Base-by-base conservation (phyloP, 2,329 filamentous ascomycete species). In the Trichoderma atrobrunneum region DNA sequence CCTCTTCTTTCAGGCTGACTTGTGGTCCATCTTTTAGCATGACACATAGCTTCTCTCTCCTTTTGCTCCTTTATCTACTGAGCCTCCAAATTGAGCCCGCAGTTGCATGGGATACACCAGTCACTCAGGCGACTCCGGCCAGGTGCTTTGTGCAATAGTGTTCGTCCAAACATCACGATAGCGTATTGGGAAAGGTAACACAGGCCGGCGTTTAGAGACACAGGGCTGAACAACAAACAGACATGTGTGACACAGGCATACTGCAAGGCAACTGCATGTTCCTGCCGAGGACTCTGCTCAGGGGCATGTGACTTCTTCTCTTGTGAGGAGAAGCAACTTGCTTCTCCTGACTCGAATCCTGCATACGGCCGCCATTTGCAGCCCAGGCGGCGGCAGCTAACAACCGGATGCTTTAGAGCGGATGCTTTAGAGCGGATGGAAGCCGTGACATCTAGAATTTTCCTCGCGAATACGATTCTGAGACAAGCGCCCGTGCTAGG, bases 181-280 rank as follows among this genome's bases (percentile, higher is more conserved):
- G 54, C 54, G 32, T 43, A 24, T 39, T 28, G 34, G 48, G 3
- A 36, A 24, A 51, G 51, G 34, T 28, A 34, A 56, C 64, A 57
- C 36, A 48, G 56, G 57, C 6, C 18, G 39, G 26, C 26, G 18
- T 32, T 34, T 26, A 69, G 54, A 61, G 65, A 60, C 56, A 61
- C 65, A 61, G 65, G 36, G 65, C 54, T 68, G 65, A 68, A 34
- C n/a, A 60, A 36, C 36, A n/a, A 60, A 30, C 30, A 30, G 28
- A 43, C 5, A 5, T 43, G 54, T 18, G 65, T 36, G 56, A 48
- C 56, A 69, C 36, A 51, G 56, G 64, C 54, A n/a, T 12, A 30
- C 24, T 61, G 16, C 34, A 24, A 43, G 24, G n/a, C 4, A 30
- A 14, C 18, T 18, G 7, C 18, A 21, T 21, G 43, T 30, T 32